Base-by-base conservation (phyloP, 345 rosid species). In the Bruguiera parviflora region DNA sequence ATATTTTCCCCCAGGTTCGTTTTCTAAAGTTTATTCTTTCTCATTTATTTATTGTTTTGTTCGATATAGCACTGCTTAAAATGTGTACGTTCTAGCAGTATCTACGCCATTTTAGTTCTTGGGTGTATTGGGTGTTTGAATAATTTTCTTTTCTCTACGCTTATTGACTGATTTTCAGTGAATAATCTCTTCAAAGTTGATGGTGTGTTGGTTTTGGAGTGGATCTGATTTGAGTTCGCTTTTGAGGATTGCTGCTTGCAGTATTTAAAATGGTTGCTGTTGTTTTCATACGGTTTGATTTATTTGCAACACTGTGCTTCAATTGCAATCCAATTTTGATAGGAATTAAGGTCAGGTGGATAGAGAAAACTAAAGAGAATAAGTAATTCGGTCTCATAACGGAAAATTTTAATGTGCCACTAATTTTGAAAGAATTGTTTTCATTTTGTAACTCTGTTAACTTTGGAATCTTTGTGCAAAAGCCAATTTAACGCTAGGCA, bases 1-100 rank as follows among this genome's bases (percentile, higher is more conserved):
- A 32, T 51, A 5, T n/a, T 9, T 27, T 8, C 13, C 33, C 43
- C 65, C 55, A 49, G 75, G 75, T 65, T 53, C 22, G 65, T 55
- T 55, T 22, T 6, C 57, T n/a, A 1, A n/a, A 53, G 57, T 22
- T 55, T 9, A 15, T 27, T 2, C 28, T 16, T 8, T 15, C n/a
- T n/a, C n/a, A n/a, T n/a, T 11, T 5, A 22, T 5, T 22, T 24
- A 24, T 3, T 24, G 1, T 24, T 56, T 27, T 56, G 16, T 56
- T 8, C 1, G 15, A 22, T 22, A 8, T 11, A 24, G 13, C 10
- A 10, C 7, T 21, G 15, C 16, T 56, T 56, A 56, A 21, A 56
- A 21, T 56, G 16, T 22, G 13, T 56, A 15, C 13, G 0, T 56
- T 16, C 28, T 15, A 4, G 13, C 16, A 21, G 11, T 24, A 15